Base-by-base conservation (phyloP, 73 alveolate genomes). In the Blepharisma japonicum region DNA sequence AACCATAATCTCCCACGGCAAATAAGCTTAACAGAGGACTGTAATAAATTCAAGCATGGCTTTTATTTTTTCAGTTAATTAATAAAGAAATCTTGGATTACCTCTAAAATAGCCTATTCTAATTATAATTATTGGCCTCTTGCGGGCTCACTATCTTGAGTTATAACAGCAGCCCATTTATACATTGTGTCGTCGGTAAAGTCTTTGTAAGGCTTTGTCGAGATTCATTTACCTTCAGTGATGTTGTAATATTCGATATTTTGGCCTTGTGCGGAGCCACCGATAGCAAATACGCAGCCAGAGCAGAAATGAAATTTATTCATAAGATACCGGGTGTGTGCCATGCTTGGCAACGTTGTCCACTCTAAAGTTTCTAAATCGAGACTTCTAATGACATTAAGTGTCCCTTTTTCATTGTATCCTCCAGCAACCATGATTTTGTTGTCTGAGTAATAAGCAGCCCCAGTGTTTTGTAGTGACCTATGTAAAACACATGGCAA, bases 351-450 rank as follows among this genome's bases (percentile, higher is more conserved):
- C 25, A 87, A 51, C 5, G 82, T 48, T 66, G 83, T 68, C 94
- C 94, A 83, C 70, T 87, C 90, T 27, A 71, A 77, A 1, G 84
- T 79, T n/a, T 87, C 91, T 7, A 84, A 77, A 61, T 87, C 87
- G 18, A 87, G 21, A 38, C 77, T 55, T 77, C 83, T 68, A 50
- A 78, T 91, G 6, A 84, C 94, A 80, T 77, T 82, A 21, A 84
- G 89, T n/a, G 91, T 77, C 55, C 86, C 86, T 32, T 89, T 89
- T 8, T 86, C 82, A 55, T 89, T 87, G 61, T 82, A 87, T 21
- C 94, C 94, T 6, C 94, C 94, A 18, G 91, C 94, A 71, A 87
- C 79, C 21, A 87, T 49, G 23, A 87, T 86, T 11, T 82, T 85
- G 54, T 87, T 83, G 81, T 87, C 86, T 45, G 56, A 55, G 48